Percentiles rank a stretch among this genome's conserved stretches.
phyloP scores from a whole-genome alignment of 129 eudicot genomes.

The Cynara cardunculus region DNA sequence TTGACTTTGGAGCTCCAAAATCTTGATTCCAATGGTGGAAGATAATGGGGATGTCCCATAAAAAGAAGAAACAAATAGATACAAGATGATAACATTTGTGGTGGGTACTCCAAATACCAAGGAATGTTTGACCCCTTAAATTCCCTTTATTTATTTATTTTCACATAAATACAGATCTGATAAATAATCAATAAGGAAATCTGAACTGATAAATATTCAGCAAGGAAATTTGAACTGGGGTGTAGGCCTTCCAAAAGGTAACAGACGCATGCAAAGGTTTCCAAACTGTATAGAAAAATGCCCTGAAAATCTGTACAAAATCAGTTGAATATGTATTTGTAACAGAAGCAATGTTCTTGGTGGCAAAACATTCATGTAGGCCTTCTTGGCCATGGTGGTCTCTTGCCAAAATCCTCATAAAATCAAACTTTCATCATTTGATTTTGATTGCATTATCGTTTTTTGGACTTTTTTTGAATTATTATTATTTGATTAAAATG shows the following conservation, averaged over 20 bases:
- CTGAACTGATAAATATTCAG: no score
- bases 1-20: conserved; percentile 27
- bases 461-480: background rate
- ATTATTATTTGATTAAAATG: background rate
- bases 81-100: conserved; percentile 34
- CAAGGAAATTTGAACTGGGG: no score
- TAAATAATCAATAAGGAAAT: no score
- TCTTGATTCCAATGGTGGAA: conserved; percentile 36
- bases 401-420: conserved; percentile 22
- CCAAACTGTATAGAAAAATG: no score
- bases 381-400: conserved; percentile 20
- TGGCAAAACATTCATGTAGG: conserved; percentile 25
- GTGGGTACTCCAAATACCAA: conserved; percentile 40
- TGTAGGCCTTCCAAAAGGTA: no score
- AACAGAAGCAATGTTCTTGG: background rate
- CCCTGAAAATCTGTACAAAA: no score
- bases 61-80: conserved; percentile 26
- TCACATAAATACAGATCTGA: no score
- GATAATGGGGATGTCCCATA: conserved; percentile 41
- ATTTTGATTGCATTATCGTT: conserved; percentile 28
- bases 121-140: conserved; percentile 28
- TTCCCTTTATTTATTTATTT: background rate
- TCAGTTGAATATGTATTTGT: background rate
- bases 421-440: conserved; percentile 35
- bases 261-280: no score